These are phyloP conservation scores for Stachybotrys echinatus DNA, from an alignment of 2,329 filamentous ascomycete species.

Conservation along the genomic window DNA sequence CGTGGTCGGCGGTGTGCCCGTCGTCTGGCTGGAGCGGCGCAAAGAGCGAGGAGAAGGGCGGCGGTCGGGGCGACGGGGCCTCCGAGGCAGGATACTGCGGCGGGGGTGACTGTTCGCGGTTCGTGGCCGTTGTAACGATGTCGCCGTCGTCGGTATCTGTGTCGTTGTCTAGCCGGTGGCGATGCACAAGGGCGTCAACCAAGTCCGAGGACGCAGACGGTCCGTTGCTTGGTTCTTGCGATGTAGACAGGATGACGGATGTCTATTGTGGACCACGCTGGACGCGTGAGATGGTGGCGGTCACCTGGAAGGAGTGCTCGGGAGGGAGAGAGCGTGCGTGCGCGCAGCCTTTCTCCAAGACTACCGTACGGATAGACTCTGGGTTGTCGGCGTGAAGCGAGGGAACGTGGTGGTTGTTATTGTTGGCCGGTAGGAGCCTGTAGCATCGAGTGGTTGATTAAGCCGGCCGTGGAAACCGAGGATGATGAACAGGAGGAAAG, in stretches of 20 bases:
- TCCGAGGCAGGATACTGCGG: constrained; percentile 56
- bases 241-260: constrained; percentile 33
- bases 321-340: constrained; percentile 12
- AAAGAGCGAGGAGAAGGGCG: constrained; percentile 58
- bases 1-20: constrained; percentile 26
- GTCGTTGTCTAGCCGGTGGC: constrained; percentile 11
- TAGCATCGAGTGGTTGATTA: too few relatives aligned
- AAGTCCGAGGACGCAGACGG: constrained; percentile 29
- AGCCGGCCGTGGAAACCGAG: too few relatives aligned
- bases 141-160: constrained; percentile 15
- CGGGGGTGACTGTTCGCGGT: constrained; percentile 44
- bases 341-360: too few relatives aligned
- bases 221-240: constrained; percentile 25
- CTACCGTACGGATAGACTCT: too few relatives aligned
- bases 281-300: constrained; percentile 3
- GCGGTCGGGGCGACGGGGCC: constrained; percentile 46
- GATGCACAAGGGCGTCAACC: constrained; percentile 22
- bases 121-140: constrained; percentile 14
- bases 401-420: too few relatives aligned
- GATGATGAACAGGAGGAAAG: too few relatives aligned
- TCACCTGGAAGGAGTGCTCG: constrained; percentile 8
- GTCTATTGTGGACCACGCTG: constrained; percentile 11
- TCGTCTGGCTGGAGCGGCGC: constrained; percentile 29
- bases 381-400: too few relatives aligned
- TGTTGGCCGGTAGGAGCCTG: too few relatives aligned